Base-by-base conservation (phyloP, 1,139 yeast genomes). In the Suhomyces chickasaworum region DNA sequence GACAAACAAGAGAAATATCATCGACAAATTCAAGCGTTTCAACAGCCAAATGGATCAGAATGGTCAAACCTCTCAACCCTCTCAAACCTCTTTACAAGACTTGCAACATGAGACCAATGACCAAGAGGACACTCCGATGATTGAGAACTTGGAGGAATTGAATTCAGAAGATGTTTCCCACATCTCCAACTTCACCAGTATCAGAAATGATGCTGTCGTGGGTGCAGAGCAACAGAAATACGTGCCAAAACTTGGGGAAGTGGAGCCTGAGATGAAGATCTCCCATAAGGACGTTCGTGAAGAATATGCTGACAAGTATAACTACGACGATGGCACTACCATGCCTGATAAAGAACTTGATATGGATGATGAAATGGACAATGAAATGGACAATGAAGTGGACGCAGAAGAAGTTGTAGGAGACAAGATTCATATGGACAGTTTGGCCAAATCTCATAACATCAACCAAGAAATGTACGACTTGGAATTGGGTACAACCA, bases 61-160 rank as follows among this genome's bases (percentile, higher is more conserved):
- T n/a, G n/a, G n/a, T n/a, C n/a, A n/a, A n/a, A n/a, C n/a, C n/a
- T n/a, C n/a, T n/a, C n/a, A n/a, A n/a, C n/a, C n/a, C n/a, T n/a
- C n/a, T n/a, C n/a, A n/a, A 29, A 15, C 16, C 2, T 17, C 9
- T 10, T 29, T 13, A 10, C n/a, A 29, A 6, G 17, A 29, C 6
- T 9, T 16, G 6, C n/a, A 7, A 7, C 8, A 15, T 2, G 39
- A 31, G 2, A 7, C 20, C 5, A 13, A 12, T n/a, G 60, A 60
- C 32, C 60, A 60, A 0, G 65, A 61, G 25, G 50, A 57, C 37
- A 49, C 46, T 31, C 65, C 66, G 0, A 53, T 56, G 1, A 53
- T 62, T 15, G 65, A 54, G 18, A 58, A 62, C 39, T 34, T 55
- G 3, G 53, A 56, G 15, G 57, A 50, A 7, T 41, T 58, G 8